Evolutionary conservation across 345 rosid genomes (phyloP).

Genomic region (Rubroshorea leprosula): DNA sequence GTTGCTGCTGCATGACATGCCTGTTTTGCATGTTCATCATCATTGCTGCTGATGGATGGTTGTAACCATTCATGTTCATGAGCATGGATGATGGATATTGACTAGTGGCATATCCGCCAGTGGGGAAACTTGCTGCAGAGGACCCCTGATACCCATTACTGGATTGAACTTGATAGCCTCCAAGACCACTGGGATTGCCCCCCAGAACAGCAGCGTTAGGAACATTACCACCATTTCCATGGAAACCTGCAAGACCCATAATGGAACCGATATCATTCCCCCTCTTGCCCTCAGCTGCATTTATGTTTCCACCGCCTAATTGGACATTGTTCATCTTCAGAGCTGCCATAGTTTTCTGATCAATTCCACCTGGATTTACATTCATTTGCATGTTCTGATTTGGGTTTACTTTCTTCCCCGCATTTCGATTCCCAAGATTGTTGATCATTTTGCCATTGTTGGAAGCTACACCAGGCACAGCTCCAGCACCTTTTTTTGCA

Average conservation of each 20-base stretch:
- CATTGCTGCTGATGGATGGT: constrained; percentile 35
- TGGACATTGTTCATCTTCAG: constrained; percentile 43
- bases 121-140: constrained; percentile 22
- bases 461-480: constrained; percentile 14
- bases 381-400: constrained; percentile 42
- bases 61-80: constrained; percentile 42
- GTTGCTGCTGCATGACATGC: constrained; percentile 40
- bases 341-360: constrained; percentile 47
- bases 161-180: constrained; percentile 29
- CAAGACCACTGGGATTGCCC: constrained; percentile 30
- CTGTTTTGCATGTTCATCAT: constrained; percentile 51
- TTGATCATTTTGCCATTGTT: constrained; percentile 29
- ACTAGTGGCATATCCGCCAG: constrained; percentile 23
- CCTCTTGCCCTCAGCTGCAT: constrained; percentile 27
- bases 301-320: constrained; percentile 22
- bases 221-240: constrained; percentile 23
- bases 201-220: constrained; percentile 16
- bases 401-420: constrained; percentile 45
- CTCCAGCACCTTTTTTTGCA: constrained; percentile 39
- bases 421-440: constrained; percentile 32
- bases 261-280: constrained; percentile 41
- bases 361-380: constrained; percentile 29
- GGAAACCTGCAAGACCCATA: constrained; percentile 46
- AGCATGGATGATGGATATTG: constrained; percentile 37
- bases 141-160: constrained; percentile 31